A percentile compares a stretch with the other conserved stretches of the same genome.
Conservation (phyloP, 2,329 filamentous ascomycete species). For the Ramularia collo-cygni region DNA sequence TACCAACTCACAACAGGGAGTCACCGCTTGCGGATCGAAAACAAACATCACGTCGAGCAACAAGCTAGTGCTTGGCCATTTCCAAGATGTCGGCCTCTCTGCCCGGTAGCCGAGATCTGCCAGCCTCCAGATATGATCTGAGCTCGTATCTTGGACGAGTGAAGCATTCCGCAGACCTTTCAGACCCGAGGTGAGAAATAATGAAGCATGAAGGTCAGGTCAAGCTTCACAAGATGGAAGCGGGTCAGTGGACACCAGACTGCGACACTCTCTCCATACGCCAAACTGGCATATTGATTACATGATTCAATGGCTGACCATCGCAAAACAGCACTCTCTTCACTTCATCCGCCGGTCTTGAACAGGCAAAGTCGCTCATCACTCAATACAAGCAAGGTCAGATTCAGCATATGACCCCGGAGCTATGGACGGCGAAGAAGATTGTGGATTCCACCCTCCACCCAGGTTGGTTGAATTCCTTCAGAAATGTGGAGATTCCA, state of each 20-base stretch:
- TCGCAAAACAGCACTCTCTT: slow-evolving; percentile 68
- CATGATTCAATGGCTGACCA: slow-evolving; percentile 2
- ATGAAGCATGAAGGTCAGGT: slow-evolving; percentile 6
- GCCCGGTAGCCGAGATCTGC: slow-evolving; percentile 69
- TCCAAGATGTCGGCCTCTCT: slow-evolving; percentile 53
- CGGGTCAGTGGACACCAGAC: slow-evolving; percentile 20
- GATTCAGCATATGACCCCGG: slow-evolving; percentile 72
- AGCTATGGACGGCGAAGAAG: slow-evolving; percentile 94
- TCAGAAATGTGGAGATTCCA: background rate
- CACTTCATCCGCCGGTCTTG: slow-evolving; percentile 68
- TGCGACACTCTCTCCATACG: slow-evolving; percentile 2
- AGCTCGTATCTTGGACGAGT: slow-evolving; percentile 93
- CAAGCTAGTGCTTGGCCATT: too few relatives aligned
- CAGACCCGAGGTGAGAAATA: slow-evolving; percentile 80
- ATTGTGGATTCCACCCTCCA: slow-evolving; percentile 94
- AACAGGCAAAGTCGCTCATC: slow-evolving; percentile 76
- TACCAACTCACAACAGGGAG: too few relatives aligned
- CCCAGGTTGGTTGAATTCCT: slow-evolving; percentile 58
- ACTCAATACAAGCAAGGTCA: slow-evolving; percentile 81
- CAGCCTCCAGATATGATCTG: slow-evolving; percentile 86
- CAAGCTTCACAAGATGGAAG: slow-evolving; percentile 18
- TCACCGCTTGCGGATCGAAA: too few relatives aligned
- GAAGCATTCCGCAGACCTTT: slow-evolving; percentile 77
- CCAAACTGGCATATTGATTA: background rate
- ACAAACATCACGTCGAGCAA: too few relatives aligned